These are phyloP conservation scores for Saitozyma podzolica DNA, from an alignment of 768 basidiomycete genomes.

Conservation along the genomic window DNA sequence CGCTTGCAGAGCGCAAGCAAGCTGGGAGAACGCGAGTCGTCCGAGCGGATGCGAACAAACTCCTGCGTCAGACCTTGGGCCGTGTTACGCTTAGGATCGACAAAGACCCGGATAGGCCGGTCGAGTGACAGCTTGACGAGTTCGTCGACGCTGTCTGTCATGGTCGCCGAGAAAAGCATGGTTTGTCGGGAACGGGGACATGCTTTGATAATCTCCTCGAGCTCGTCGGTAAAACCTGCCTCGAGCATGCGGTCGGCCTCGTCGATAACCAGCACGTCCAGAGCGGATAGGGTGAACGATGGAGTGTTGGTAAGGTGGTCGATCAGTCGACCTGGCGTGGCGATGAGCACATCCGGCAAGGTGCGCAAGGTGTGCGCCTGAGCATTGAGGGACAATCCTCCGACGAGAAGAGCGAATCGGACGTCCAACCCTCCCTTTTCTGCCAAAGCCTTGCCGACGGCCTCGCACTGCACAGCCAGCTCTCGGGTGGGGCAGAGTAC, in stretches of 20 bases:
- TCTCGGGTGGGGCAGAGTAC: conserved; percentile 93
- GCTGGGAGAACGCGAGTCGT: conserved; percentile 51
- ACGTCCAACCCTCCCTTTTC: conserved; percentile 64
- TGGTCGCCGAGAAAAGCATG: conserved; percentile 98
- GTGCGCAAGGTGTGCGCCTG: conserved; percentile 83
- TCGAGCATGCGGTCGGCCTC: conserved; percentile 96
- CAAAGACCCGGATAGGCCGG: conserved; percentile 90
- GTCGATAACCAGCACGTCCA: conserved; percentile 92
- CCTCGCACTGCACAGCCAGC: conserved; percentile 91
- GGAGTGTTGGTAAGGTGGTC: conserved; percentile 96
- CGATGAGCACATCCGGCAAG: conserved; percentile 90
- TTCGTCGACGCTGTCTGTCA: conserved; percentile 95
- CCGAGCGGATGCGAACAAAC: conserved; percentile 83
- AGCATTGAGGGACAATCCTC: conserved; percentile 88
- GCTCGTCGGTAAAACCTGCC: conserved; percentile 86
- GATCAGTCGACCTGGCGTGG: conserved; percentile 95
- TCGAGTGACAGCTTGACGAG: conserved; percentile 88
- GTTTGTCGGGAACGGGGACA: conserved; percentile 83
- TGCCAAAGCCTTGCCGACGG: conserved; percentile 82
- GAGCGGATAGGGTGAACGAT: conserved; percentile 83
- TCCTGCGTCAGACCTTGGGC: conserved; percentile 87
- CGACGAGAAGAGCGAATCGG: conserved; percentile 85
- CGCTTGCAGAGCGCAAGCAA: conserved; percentile 73
- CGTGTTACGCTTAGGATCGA: conserved; percentile 86
- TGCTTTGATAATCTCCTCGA: conserved; percentile 86